Percentiles rank a stretch among this genome's conserved stretches.
phyloP scores from a whole-genome alignment of 345 rosid genomes.

The Euphorbia pulcherrima region DNA sequence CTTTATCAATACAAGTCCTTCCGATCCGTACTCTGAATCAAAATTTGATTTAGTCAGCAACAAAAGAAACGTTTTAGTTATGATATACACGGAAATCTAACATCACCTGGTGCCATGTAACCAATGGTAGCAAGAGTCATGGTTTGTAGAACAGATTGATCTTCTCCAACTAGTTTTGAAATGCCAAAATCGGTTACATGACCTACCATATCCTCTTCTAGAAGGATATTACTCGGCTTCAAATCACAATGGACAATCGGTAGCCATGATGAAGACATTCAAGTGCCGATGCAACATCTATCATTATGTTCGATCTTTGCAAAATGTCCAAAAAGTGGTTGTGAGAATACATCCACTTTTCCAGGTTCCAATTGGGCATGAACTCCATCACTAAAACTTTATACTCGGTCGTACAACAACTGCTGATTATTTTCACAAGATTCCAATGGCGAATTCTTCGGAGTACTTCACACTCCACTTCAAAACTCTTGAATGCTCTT shows the following conservation, averaged over 20 bases:
- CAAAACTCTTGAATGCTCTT: slow-evolving; percentile 7
- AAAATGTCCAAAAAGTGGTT: slow-evolving; percentile 5
- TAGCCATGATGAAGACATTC: slow-evolving; percentile 8
- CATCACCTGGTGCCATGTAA: slow-evolving; percentile 15
- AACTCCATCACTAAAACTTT: slow-evolving; percentile 4
- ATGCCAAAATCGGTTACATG: no score
- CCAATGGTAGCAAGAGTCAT: neutral
- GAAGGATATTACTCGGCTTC: no score
- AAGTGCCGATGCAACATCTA: slow-evolving; percentile 7
- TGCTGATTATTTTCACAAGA: slow-evolving; percentile 9
- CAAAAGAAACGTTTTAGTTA: neutral
- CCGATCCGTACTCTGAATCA: neutral
- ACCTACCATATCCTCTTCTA: no score
- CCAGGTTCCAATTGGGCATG: no score
- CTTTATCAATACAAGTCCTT: neutral
- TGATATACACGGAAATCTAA: neutral
- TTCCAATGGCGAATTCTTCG: neutral
- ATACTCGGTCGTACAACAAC: slow-evolving; percentile 1
- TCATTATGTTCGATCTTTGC: slow-evolving; percentile 13
- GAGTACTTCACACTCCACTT: slow-evolving; percentile 2
- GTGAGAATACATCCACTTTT: slow-evolving; percentile 11
- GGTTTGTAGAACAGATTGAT: neutral
- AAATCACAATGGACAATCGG: neutral
- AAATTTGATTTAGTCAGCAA: neutral
- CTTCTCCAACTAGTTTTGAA: neutral